These are phyloP conservation scores for Vitis riparia DNA, from an alignment of 164 flowering plant species.

Conservation along the genomic window DNA sequence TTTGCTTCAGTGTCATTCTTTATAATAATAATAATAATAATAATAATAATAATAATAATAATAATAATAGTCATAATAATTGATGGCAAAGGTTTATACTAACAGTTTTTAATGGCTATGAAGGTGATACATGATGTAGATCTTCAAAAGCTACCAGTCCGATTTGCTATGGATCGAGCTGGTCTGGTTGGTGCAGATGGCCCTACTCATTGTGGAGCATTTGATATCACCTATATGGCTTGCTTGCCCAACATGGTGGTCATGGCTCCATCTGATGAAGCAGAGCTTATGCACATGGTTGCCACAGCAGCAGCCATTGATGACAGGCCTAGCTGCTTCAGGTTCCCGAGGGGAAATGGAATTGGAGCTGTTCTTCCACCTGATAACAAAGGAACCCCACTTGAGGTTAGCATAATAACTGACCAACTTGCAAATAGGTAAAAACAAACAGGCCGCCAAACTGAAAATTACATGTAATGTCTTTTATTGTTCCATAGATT, in stretches of 20 bases:
- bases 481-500: slow-evolving; percentile 41
- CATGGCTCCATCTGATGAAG: slow-evolving; percentile 93
- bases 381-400: slow-evolving; percentile 71
- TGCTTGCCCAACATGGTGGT: slow-evolving; percentile 95
- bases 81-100: not conserved
- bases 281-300: slow-evolving; percentile 90
- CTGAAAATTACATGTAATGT: not conserved
- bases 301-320: slow-evolving; percentile 89
- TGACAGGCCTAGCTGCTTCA: slow-evolving; percentile 88
- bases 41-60: not conserved
- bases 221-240: slow-evolving; percentile 92
- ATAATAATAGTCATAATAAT: too few relatives aligned
- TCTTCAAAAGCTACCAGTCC: slow-evolving; percentile 89
- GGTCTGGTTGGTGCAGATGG: slow-evolving; percentile 97
- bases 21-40: too few relatives aligned
- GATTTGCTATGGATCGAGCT: slow-evolving; percentile 89
- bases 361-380: slow-evolving; percentile 60
- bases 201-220: slow-evolving; percentile 96
- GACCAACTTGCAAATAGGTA: not conserved
- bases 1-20: not conserved
- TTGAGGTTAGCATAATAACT: slow-evolving; percentile 56
- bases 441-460: not conserved
- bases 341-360: slow-evolving; percentile 93
- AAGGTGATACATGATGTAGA: slow-evolving; percentile 95
- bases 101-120: slow-evolving; percentile 4